Base-by-base conservation (phyloP, 192 early-diverging fungal species). In the Umbelopsis isabellina region DNA sequence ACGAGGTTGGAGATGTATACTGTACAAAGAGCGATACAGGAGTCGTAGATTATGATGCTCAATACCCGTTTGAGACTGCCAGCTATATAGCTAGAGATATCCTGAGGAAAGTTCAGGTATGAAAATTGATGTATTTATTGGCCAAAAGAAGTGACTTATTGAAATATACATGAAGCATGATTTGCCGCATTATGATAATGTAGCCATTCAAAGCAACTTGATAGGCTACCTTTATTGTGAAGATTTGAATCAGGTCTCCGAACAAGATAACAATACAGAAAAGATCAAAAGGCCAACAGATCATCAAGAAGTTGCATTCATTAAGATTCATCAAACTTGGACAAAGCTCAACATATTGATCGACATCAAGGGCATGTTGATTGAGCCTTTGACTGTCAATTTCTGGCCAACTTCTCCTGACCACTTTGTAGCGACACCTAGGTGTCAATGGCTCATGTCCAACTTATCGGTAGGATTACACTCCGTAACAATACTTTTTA, bases 361-460 rank as follows among this genome's bases (percentile, higher is more conserved):
- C 13, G 55, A 61, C 16, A 3, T 35, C 2, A 61, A 61, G 13
- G 37, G 30, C n/a, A 35, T 61, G 55, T 30, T 61, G 27, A 8
- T 61, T 61, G 30, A 30, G 27, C 55, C 55, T 4, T 61, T 30
- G 1, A 25, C 55, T 0, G 55, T 61, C 2, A 61, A 61, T 25
- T 61, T 61, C 15, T 61, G 55, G 55, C 27, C 55, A 15, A 35
- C 55, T 15, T 35, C 18, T 3, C 55, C 55, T 16, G 30, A 61
- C 30, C 27, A 61, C 11, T 61, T 61, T 61, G 55, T 61, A 61
- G 30, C 30, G 3, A 30, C 55, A 3, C 55, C 55, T 2, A 61
- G 55, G 30, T 61, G 55, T 18, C 55, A 61, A 12, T 61, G 55
- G 55, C 55, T 61, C 30, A 61, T 61, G 55, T 61, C 55, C 55